Evolutionary conservation across 257 asterid species (phyloP), one percentile per base, ranked within the genome.

Genomic region (Solanum pennellii): DNA sequence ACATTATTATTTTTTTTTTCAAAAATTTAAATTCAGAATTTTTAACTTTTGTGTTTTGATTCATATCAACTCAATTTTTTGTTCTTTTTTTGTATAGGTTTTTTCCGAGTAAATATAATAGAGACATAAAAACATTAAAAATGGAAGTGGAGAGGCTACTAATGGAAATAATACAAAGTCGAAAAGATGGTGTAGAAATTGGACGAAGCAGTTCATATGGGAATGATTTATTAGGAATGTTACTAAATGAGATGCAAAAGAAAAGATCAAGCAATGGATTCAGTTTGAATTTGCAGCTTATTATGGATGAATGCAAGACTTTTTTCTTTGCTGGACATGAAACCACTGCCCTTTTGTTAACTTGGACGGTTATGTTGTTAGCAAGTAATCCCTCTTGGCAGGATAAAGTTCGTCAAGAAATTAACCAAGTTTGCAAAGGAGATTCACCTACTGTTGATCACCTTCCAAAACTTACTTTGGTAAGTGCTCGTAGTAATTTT

Each of bases 291-390:
- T 21, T 97, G 15, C 98, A 96, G 89, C 47, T 97, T 1, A 97
- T 97, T 3, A 96, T 97, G 99, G 99, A 97, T 71, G 99, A 97
- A 84, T 94, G 98, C 93, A 97, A 97, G 82, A 97, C 99, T 0
- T 95, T 97, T 90, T 97, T 97, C 89, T 97, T 97, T 80, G 98
- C 99, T 14, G 99, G 99, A 9, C 99, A 97, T 86, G 99, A 97
- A 3, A 96, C 99, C 9, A 97, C 99, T 0, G 96, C 99, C 2
- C 91, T 97, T 4, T 89, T 95, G 90, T 97, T 97, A 18, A 96
- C 98, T 2, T 97, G 99, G 99, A 97, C 99, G 10, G 76, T 89
- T n/a, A 95, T 97, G 99, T 91, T 97, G 2, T 93, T 97, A 0
- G 99, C 99, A 0, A 92, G 89, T 44, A 95, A 97, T 87, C 95